Conservation (phyloP, 805 yeast species). For the Pichia exigua region DNA sequence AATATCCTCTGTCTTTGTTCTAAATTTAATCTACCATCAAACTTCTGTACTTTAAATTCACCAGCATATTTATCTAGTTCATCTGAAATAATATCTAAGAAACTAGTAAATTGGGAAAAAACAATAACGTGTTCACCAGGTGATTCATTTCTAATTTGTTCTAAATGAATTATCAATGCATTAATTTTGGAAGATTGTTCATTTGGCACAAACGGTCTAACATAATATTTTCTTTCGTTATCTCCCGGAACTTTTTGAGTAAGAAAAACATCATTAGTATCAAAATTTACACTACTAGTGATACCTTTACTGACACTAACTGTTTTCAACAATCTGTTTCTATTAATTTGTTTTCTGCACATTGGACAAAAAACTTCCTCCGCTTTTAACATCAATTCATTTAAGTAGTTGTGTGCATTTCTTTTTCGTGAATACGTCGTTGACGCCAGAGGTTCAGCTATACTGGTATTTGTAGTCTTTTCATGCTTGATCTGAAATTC, state of each 20-base stretch:
- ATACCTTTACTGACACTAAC: constrained; percentile 9
- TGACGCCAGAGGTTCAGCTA: background rate
- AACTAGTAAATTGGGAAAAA: constrained; percentile 85
- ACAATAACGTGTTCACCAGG: constrained; percentile 74
- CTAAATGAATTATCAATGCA: constrained; percentile 56
- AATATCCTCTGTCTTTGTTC: constrained; percentile 57
- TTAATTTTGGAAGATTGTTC: constrained; percentile 64
- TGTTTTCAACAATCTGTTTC: constrained; percentile 40
- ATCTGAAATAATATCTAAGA: constrained; percentile 61
- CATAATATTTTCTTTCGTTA: constrained; percentile 17
- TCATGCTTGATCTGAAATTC: constrained; percentile 42
- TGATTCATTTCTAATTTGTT: constrained; percentile 42
- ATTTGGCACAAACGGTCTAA: constrained; percentile 40
- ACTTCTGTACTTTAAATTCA: constrained; percentile 53
- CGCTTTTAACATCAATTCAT: constrained; percentile 24
- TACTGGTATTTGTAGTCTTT: background rate
- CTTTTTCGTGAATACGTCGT: background rate
- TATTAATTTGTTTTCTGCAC: constrained; percentile 55
- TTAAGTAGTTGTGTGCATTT: background rate
- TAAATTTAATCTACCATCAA: constrained; percentile 74
- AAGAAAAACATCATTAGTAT: constrained; percentile 1
- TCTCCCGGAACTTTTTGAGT: constrained; percentile 8
- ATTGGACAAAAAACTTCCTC: constrained; percentile 60
- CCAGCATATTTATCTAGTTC: constrained; percentile 41
- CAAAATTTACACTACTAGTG: background rate